Evolutionary conservation across 192 early-diverging fungal genomes (phyloP).

Genomic region (Endogone sp.): DNA sequence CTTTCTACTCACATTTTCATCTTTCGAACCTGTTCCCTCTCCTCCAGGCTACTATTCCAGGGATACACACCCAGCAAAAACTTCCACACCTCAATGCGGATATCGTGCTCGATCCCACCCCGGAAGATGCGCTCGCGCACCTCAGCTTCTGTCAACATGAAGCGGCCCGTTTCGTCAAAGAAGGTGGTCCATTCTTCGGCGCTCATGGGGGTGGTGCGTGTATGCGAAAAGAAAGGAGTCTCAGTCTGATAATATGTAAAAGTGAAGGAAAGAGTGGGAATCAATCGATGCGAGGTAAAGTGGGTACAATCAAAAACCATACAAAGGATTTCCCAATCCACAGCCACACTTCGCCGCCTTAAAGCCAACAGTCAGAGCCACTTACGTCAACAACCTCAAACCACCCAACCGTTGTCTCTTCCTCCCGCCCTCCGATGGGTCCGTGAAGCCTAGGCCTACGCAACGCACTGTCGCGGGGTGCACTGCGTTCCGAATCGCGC

Average conservation of each 20-base stretch:
- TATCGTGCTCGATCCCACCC: conserved; percentile 75
- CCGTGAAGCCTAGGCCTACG: conserved; percentile 31
- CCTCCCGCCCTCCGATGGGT: conserved; percentile 27
- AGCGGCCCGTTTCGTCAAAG: conserved; percentile 53
- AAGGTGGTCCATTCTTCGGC: conserved; percentile 68
- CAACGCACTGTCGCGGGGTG: conserved; percentile 16
- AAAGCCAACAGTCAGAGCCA: too few species aligned
- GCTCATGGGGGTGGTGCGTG: conserved; percentile 46
- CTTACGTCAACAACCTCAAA: conserved; percentile 27
- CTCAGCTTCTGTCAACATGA: conserved; percentile 43
- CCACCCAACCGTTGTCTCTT: conserved; percentile 36
- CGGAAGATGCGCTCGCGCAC: conserved; percentile 62
- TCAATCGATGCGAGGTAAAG: too few species aligned
- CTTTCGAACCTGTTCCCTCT: conserved; percentile 55
- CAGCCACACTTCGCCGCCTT: too few species aligned
- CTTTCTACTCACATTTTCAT: conserved; percentile 43
- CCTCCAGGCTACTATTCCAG: conserved; percentile 73
- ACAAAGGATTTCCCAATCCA: conserved; percentile 4
- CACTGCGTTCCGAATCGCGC: conserved; percentile 19
- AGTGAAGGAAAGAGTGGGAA: neutral
- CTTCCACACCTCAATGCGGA: conserved; percentile 85
- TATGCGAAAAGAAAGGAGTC: conserved; percentile 41
- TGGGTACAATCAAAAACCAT: too few species aligned
- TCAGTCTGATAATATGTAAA: conserved; percentile 35
- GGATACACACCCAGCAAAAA: conserved; percentile 83